These are phyloP conservation scores for Boletus austroedulis DNA, from an alignment of 1,284 basidiomycete species.

Conservation along the genomic window DNA sequence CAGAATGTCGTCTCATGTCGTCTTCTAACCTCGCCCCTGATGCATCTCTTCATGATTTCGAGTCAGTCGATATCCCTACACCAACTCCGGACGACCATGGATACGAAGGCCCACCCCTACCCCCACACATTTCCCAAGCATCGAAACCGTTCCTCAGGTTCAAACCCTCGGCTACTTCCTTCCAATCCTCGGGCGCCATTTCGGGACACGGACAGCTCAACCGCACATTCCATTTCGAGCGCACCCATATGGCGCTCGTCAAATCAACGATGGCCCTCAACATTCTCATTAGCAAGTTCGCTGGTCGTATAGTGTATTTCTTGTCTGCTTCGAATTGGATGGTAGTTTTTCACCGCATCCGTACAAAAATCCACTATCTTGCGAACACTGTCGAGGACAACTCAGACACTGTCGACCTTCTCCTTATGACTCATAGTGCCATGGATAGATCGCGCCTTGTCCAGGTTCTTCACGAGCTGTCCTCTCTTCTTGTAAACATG, in stretches of 20 bases:
- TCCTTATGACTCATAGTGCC: constrained; percentile 70
- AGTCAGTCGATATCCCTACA: constrained; percentile 50
- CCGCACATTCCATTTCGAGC: constrained; percentile 56
- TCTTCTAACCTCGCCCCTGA: constrained; percentile 64
- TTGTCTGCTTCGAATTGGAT: constrained; percentile 90
- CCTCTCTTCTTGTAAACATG: constrained; percentile 83
- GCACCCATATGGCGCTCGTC: constrained; percentile 61
- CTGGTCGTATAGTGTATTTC: constrained; percentile 82
- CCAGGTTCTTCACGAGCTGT: constrained; percentile 74
- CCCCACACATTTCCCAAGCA: constrained; percentile 33
- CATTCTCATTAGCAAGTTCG: constrained; percentile 61
- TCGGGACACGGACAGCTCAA: constrained; percentile 26
- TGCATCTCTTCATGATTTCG: constrained; percentile 68
- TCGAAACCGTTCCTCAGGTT: constrained; percentile 32
- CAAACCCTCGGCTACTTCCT: constrained; percentile 36
- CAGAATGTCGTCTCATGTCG: constrained; percentile 58
- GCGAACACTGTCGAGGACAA: constrained; percentile 53
- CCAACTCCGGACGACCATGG: constrained; percentile 23
- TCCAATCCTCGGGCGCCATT: constrained; percentile 27
- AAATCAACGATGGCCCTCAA: constrained; percentile 58
- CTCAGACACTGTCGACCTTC: constrained; percentile 69
- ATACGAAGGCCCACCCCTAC: constrained; percentile 28
- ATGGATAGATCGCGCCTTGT: constrained; percentile 64
- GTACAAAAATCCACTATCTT: constrained; percentile 66
- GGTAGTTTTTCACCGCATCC: constrained; percentile 73